Evolutionary conservation across 352 stramenopile species (phyloP).

Genomic region (Elongisporangium anandrum): DNA sequence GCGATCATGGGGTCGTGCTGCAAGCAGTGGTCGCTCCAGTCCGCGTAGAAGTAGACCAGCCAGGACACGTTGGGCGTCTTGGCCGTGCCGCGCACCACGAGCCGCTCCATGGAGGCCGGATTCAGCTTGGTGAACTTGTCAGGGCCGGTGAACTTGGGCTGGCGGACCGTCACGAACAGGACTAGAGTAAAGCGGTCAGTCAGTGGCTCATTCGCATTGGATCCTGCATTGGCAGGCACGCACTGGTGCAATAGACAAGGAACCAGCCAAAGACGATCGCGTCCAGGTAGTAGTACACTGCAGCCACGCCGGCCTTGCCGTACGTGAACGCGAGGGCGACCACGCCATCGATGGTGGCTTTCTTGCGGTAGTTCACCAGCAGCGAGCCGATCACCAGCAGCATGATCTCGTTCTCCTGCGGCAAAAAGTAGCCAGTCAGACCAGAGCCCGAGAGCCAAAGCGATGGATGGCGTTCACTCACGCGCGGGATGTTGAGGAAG

Average conservation of each 20-base stretch:
- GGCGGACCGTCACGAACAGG: slow-evolving; percentile 52
- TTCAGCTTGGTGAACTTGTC: slow-evolving; percentile 46
- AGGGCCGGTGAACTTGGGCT: slow-evolving; percentile 60
- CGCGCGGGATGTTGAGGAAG: slow-evolving; percentile 57
- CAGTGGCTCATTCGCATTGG: slow-evolving; percentile 2
- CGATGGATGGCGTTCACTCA: slow-evolving; percentile 12
- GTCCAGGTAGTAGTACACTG: slow-evolving; percentile 67
- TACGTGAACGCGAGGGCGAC: slow-evolving; percentile 69
- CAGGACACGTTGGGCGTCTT: slow-evolving; percentile 35
- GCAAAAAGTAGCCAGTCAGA: slow-evolving; percentile 1
- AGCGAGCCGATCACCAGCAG: slow-evolving; percentile 49
- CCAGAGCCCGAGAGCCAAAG: slow-evolving; percentile 2
- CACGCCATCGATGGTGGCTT: slow-evolving; percentile 59
- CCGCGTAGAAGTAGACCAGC: slow-evolving; percentile 69
- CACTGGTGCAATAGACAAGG: slow-evolving; percentile 53
- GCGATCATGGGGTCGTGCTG: slow-evolving; percentile 73
- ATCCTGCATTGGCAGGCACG: slow-evolving; percentile 1
- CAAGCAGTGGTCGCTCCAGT: slow-evolving; percentile 73
- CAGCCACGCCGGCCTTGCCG: slow-evolving; percentile 54
- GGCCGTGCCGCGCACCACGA: slow-evolving; percentile 30
- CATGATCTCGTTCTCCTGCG: slow-evolving; percentile 68
- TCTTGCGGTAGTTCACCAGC: slow-evolving; percentile 74
- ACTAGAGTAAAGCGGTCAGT: slow-evolving; percentile 20
- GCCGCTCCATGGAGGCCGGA: slow-evolving; percentile 38
- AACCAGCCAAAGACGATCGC: slow-evolving; percentile 59